A percentile compares a stretch with the other conserved stretches of the same genome.
Evolutionary conservation across 108 stramenopile species (phyloP).

Genomic region (Chaetoceros muelleri): DNA sequence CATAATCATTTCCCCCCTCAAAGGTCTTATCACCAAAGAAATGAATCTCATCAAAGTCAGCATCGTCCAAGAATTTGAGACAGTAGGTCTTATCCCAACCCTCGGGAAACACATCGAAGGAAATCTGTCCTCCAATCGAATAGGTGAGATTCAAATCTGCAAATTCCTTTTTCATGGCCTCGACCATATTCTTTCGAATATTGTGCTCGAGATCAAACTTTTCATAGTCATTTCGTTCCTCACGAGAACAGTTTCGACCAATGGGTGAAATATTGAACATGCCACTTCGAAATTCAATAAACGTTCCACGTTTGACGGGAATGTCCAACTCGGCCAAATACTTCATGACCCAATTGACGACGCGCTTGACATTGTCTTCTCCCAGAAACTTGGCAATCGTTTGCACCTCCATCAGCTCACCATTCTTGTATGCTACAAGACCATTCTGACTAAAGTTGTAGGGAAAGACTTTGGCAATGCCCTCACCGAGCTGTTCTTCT

Average conservation of each 20-base stretch:
- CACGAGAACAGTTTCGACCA: constrained; percentile 94
- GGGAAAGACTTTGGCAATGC: constrained; percentile 79
- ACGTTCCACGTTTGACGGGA: constrained; percentile 97
- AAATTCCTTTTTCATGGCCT: constrained; percentile 88
- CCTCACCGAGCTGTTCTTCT: constrained; percentile 94
- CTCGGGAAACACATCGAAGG: constrained; percentile 95
- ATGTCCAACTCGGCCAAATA: constrained; percentile 84
- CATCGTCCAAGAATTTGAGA: constrained; percentile 63
- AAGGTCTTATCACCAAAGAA: constrained; percentile 99
- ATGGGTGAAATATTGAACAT: constrained; percentile 99
- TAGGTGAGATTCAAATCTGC: constrained; percentile 85
- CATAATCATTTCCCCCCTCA: constrained; percentile 98
- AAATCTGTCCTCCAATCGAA: constrained; percentile 98
- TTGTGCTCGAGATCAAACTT: constrained; percentile 78
- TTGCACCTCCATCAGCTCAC: constrained; percentile 66
- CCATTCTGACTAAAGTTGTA: constrained; percentile 99
- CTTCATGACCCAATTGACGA: constrained; percentile 95
- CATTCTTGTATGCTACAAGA: constrained; percentile 93
- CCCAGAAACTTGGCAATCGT: constrained; percentile 88
- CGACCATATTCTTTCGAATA: constrained; percentile 87
- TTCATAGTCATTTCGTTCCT: constrained; percentile 98
- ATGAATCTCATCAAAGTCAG: constrained; percentile 95
- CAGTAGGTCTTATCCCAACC: constrained; percentile 99
- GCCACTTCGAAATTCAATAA: constrained; percentile 97
- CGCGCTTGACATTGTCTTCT: constrained; percentile 92